Base-by-base conservation (phyloP, 768 basidiomycete genomes). In the Tephrocybe sp. region DNA sequence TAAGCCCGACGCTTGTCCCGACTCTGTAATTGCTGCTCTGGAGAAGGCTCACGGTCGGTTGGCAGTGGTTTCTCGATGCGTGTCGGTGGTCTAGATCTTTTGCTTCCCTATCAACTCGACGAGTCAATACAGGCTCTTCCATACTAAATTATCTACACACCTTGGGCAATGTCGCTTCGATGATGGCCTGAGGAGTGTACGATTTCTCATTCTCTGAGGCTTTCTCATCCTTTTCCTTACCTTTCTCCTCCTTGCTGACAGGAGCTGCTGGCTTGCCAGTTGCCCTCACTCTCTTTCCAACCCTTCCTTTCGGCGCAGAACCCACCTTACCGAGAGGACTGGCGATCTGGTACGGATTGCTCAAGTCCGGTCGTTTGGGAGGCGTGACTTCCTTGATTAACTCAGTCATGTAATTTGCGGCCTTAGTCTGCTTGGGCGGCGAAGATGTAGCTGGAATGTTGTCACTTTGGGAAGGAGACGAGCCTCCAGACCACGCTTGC, bases 161-260 rank as follows among this genome's bases (percentile, higher is more conserved):
- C 75, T 83, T 87, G 12, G 89, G 89, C 11, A 90, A 60, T 1
- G 88, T 89, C 2, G 87, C 86, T 66, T 89, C 86, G 37, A 91
- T 86, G 42, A 88, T 84, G 30, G 79, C 80, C 54, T 86, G 86
- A 1, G 83, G 78, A 28, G 83, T 80, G 41, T 66, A 61, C 44
- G 68, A 64, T 51, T 67, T 69, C 44, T 66, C 62, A 32, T 60
- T 53, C 47, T 64, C 65, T 22, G 41, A 32, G 6, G 26, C 15
- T 55, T 42, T 47, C 49, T 61, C 30, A 40, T 59, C 56, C 38
- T 60, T 59, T 24, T 60, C 60, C 44, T 71, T 66, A 43, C 55
- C 54, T 41, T 60, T 55, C 15, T 65, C 56, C 39, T 66, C 68
- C 43, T 65, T 64, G 16, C 50, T 35, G 5, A 44, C 28, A 13